Conservation (phyloP, 306 rosid species). For the Prunus fruticosa region DNA sequence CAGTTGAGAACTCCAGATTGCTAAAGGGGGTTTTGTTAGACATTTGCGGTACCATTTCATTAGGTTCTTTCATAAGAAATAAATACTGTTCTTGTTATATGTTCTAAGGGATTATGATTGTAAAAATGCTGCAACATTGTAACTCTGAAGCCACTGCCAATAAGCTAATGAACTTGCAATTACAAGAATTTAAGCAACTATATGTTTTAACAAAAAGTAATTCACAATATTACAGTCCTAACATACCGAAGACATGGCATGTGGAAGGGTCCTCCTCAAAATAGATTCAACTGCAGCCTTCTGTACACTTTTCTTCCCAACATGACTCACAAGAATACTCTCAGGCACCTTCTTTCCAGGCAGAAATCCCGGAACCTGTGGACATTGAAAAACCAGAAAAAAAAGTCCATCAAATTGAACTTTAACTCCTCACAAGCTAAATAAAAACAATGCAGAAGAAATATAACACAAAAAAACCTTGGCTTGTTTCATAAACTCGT, state of each 20-base stretch:
- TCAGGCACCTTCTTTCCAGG: constrained; percentile 82
- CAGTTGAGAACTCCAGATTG: not conserved
- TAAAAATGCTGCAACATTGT: not conserved
- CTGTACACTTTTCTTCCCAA: constrained; percentile 66
- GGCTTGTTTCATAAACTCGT: constrained; percentile 74
- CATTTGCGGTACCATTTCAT: too few relatives aligned
- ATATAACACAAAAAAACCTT: constrained; percentile 43
- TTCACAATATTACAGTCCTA: not conserved
- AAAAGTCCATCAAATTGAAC: constrained; percentile 2
- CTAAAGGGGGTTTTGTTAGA: not conserved
- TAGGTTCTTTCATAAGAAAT: not conserved
- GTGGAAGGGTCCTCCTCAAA: constrained; percentile 87
- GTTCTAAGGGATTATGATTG: not conserved
- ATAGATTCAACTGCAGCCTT: constrained; percentile 83
- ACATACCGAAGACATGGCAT: constrained; percentile 72
- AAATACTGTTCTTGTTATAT: not conserved
- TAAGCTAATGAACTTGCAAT: not conserved
- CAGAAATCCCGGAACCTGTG: constrained; percentile 87
- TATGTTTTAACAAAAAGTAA: not conserved
- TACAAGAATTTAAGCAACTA: not conserved
- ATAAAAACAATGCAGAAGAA: not conserved
- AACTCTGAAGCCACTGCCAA: not conserved
- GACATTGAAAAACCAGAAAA: constrained; percentile 7
- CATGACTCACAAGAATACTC: constrained; percentile 52
- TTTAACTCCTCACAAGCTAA: constrained; percentile 1